phyloP scores from a whole-genome alignment of 352 stramenopile species.

The Pythium oligandrum region DNA sequence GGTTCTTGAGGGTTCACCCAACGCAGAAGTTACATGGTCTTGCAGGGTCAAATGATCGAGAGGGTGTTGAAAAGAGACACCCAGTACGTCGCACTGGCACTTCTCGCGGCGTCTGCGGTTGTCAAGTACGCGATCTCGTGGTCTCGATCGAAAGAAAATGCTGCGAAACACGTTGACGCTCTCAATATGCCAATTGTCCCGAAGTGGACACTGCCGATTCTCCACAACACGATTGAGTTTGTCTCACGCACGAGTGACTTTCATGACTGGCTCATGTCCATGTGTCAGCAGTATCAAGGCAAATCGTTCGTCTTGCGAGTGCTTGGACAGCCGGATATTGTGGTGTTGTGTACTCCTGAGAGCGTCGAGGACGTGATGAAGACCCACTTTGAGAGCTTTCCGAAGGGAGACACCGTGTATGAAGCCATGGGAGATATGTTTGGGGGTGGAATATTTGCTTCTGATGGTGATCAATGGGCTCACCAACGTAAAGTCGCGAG shows the following conservation, averaged over 20 bases:
- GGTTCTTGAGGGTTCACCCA: no score
- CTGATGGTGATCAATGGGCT: constrained; percentile 51
- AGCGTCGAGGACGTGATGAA: constrained; percentile 45
- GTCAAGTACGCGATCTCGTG: no score
- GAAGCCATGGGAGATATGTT: constrained; percentile 41
- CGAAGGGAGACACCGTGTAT: constrained; percentile 39
- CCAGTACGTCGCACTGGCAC: no score
- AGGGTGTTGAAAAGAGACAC: no score
- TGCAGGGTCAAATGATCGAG: no score
- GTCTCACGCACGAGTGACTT: constrained; percentile 4
- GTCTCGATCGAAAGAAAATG: no score
- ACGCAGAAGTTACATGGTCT: no score
- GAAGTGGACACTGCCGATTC: constrained; percentile 16
- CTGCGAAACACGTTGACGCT: no score
- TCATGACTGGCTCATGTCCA: constrained; percentile 18
- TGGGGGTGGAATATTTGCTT: constrained; percentile 61
- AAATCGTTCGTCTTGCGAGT: constrained; percentile 10
- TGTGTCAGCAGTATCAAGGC: constrained; percentile 11
- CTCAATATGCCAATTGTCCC: background rate
- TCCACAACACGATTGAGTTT: constrained; percentile 20
- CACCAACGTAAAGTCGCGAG: constrained; percentile 77
- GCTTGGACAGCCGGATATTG: constrained; percentile 7
- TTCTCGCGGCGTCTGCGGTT: no score
- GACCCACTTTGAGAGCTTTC: constrained; percentile 64
- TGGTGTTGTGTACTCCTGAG: constrained; percentile 15